Conservation (phyloP, 129 eudicot species). For the Lonicera japonica region DNA sequence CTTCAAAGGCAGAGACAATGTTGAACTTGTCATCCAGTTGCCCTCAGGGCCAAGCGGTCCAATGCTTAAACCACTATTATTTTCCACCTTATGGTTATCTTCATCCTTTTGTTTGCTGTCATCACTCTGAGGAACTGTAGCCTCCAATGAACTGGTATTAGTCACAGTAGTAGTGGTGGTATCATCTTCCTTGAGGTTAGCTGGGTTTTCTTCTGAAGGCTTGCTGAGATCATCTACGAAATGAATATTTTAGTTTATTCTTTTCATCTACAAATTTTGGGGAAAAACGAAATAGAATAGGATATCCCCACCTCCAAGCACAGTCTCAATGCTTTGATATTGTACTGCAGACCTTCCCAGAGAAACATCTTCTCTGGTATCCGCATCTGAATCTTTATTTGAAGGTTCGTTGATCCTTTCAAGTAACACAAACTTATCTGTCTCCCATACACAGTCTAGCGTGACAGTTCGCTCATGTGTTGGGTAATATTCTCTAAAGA, state of each 20-base stretch:
- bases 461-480: slow-evolving; percentile 35
- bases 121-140: slow-evolving; percentile 1
- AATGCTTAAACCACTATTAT: slow-evolving; percentile 8
- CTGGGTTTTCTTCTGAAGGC: slow-evolving; percentile 18
- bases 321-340: slow-evolving; percentile 47
- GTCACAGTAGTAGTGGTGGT: background rate
- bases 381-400: slow-evolving; percentile 20
- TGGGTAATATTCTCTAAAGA: slow-evolving; percentile 67
- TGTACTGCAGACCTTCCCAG: slow-evolving; percentile 26
- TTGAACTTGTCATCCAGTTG: slow-evolving; percentile 10
- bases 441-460: slow-evolving; percentile 73
- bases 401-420: slow-evolving; percentile 37
- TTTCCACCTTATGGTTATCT: slow-evolving; percentile 7
- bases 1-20: slow-evolving; percentile 7
- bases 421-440: slow-evolving; percentile 52
- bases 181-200: slow-evolving; percentile 3
- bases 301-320: slow-evolving; percentile 58
- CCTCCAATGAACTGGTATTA: slow-evolving; percentile 14
- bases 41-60: slow-evolving; percentile 10
- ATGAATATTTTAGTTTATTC: slow-evolving; percentile 25
- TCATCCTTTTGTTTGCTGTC: slow-evolving; percentile 22
- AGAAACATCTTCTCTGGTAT: slow-evolving; percentile 24
- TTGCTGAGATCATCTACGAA: slow-evolving; percentile 1
- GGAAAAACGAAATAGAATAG: no score
- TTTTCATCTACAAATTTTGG: slow-evolving; percentile 24